Base-by-base conservation (phyloP, 768 basidiomycete genomes). In the Exidia glandulosa region DNA sequence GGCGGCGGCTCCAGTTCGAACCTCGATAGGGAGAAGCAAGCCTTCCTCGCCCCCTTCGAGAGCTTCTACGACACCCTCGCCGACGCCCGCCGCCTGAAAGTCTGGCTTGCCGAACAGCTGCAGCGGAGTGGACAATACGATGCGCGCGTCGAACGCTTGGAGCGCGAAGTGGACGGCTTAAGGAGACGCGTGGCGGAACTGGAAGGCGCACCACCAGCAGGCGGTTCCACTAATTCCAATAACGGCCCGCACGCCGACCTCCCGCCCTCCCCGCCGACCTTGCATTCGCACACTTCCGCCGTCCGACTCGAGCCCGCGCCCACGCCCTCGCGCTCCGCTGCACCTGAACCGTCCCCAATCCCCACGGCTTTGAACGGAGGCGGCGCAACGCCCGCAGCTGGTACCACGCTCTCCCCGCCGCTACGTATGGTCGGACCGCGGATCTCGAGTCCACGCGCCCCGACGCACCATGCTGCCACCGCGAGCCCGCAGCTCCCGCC, bases 31-130 rank as follows among this genome's bases (percentile, higher is more conserved):
- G 10, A 65, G 64, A 59, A 65, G 61, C 75, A 81, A 1, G 85
- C 88, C 23, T 94, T 94, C 70, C 73, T 94, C 55, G 83, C 86
- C 0, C 90, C 88, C 2, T 94, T 93, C 64, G 88, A 87, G 66
- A 71, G 79, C 57, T 93, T 94, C 71, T 94, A 91, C 68, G 90
- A 93, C 61, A 85, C 89, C 2, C 80, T 94, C 32, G 80, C 84
- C 59, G 91, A 91, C 69, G 84, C 87, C 16, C 85, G 82, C 67
- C 82, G 88, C 66, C 80, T 93, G 60, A 90, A 91, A 72, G 66
- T 69, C 36, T 90, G 89, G 85, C 76, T 93, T 6, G 75, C 77
- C 27, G 86, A 88, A 50, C 89, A 92, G 71, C 72, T 91, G 33
- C 78, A 81, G 63, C 27, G 27, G 25, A 27, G 12, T 14, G 50